Evolutionary conservation across 2,329 filamentous ascomycete species (phyloP).

Genomic region (Trichoderma sp.): DNA sequence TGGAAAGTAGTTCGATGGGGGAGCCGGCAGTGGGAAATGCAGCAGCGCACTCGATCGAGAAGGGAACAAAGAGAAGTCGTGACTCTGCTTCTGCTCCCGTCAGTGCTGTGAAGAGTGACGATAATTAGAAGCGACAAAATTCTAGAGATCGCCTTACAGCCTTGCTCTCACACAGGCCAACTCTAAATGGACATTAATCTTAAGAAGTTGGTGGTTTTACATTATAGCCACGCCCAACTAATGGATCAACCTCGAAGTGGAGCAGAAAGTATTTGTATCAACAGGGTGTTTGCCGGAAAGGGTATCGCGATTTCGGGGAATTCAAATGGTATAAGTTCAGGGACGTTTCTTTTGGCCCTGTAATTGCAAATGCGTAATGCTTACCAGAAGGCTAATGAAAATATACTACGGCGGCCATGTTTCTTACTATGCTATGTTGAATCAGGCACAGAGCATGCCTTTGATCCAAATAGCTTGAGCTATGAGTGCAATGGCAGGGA

Average conservation of each 20-base stretch:
- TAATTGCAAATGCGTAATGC: neutral
- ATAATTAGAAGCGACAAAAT: slow-evolving; percentile 39
- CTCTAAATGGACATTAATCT: neutral
- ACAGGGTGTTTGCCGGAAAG: neutral
- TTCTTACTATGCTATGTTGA: neutral
- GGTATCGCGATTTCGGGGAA: neutral
- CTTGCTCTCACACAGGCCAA: slow-evolving; percentile 18
- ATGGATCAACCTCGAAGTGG: neutral
- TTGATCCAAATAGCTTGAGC: neutral
- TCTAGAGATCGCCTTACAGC: slow-evolving; percentile 26
- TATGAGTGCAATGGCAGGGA: neutral
- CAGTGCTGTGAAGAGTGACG: slow-evolving; percentile 47
- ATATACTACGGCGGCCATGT: neutral
- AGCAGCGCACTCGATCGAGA: slow-evolving; percentile 28
- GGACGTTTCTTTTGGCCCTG: neutral
- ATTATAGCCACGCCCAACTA: neutral
- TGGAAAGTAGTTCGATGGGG: slow-evolving; percentile 3
- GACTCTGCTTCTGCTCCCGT: slow-evolving; percentile 46
- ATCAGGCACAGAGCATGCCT: neutral
- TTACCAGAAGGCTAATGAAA: neutral
- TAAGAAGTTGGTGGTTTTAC: neutral
- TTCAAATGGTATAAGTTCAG: neutral
- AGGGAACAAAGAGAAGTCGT: slow-evolving; percentile 44
- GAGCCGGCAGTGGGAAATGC: slow-evolving; percentile 10
- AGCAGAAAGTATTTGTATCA: neutral